Conservation (phyloP, 2,329 filamentous ascomycete species). For the Cryphonectria radicalis region DNA sequence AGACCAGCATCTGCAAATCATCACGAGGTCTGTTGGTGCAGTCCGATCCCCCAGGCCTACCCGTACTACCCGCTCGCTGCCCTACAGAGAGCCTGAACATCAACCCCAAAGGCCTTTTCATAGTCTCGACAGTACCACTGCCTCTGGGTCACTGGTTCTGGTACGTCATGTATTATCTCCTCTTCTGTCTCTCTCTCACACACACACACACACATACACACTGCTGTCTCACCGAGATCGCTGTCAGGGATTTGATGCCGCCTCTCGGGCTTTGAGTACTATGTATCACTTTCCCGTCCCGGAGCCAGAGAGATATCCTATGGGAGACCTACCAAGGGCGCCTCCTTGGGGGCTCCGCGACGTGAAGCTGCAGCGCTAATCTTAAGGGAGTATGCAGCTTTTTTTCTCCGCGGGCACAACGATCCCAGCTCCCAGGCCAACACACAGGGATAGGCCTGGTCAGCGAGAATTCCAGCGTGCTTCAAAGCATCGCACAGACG, state of each 20-base stretch:
- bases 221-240: slow-evolving; percentile 6
- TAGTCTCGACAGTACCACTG: neutral
- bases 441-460: slow-evolving; percentile 23
- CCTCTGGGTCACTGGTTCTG: neutral
- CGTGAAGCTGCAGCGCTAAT: slow-evolving; percentile 17
- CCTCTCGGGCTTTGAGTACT: neutral
- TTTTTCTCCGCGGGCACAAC: slow-evolving; percentile 13
- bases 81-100: neutral
- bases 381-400: slow-evolving; percentile 12
- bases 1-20: slow-evolving; percentile 9
- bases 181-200: too few species aligned
- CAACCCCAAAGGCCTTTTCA: neutral
- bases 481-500: slow-evolving; percentile 17
- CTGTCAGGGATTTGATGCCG: neutral
- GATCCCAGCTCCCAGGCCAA: neutral
- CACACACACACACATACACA: neutral
- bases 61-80: neutral
- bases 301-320: neutral
- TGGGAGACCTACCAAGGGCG: neutral
- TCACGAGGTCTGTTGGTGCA: slow-evolving; percentile 5
- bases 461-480: slow-evolving; percentile 21
- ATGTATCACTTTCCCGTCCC: slow-evolving; percentile 1
- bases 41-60: neutral
- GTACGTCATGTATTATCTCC: neutral
- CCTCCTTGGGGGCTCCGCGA: slow-evolving; percentile 14